Evolutionary conservation across 2,329 filamentous ascomycete genomes (phyloP), one percentile per base, ranked within the genome.

Genomic region (Fusarium sp.): DNA sequence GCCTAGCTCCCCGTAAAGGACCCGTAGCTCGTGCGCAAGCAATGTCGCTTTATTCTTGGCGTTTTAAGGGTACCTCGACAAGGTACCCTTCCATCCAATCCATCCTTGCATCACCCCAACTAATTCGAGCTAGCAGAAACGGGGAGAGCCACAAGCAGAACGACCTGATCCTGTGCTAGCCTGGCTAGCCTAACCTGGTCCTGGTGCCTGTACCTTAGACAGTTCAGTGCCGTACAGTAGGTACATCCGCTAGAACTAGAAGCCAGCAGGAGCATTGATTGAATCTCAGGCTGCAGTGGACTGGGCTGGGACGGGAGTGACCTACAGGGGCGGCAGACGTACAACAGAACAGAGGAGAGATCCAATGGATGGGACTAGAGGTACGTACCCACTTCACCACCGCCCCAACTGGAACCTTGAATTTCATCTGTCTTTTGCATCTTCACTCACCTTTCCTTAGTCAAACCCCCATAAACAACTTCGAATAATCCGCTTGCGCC

Each of bases 341-440:
- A 66, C 56, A 61, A 50, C 61, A 64, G 61, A 61, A 50, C 61
- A 64, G 61, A 55, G 70, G 32, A 42, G 34, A 53, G 50, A 53
- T 53, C n/a, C 50, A 53, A 42, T 53, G 14, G 24, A 43, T n/a
- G 18, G 38, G 38, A 24, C 30, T 20, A 29, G 20, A 60, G 73
- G 74, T 76, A 76, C 74, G 74, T 76, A 76, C 74, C 74, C 63
- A 74, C 71, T 53, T 68, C 72, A 76, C 73, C 73, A 69, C 73
- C 72, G 68, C 69, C 67, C 72, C 67, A 52, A 68, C 65, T 71
- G 59, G 68, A 71, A 76, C 73, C 74, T 77, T 77, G 76, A 77
- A 77, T 77, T 77, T 77, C 76, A 76, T 77, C 76, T 77, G 70
- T 76, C 76, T 77, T 75, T 76, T 76, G 76, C 72, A 76, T 76